These are phyloP conservation scores for Aspergillaceae sp. DNA, from an alignment of 2,329 filamentous ascomycete species.

Conservation along the genomic window DNA sequence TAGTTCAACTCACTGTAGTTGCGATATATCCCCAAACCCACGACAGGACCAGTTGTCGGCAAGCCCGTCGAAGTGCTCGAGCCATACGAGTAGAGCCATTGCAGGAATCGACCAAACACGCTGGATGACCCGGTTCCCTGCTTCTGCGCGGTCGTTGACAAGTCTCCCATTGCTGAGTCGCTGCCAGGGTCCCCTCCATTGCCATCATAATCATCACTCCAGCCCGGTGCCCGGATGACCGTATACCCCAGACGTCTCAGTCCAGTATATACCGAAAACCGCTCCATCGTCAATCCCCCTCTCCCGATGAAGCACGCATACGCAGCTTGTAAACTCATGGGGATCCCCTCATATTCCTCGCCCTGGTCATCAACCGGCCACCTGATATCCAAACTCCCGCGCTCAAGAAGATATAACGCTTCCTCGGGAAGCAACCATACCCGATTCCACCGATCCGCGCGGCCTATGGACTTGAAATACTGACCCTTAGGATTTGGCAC, in stretches of 20 bases:
- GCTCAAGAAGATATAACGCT: conserved; percentile 77
- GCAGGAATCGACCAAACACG: conserved; percentile 25
- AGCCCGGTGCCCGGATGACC: conserved; percentile 60
- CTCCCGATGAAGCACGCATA: conserved; percentile 76
- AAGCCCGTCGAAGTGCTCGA: conserved; percentile 15
- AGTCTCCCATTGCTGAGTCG: too few species aligned
- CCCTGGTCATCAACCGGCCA: conserved; percentile 52
- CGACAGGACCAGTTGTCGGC: conserved; percentile 40
- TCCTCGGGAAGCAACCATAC: conserved; percentile 89
- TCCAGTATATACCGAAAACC: conserved; percentile 80
- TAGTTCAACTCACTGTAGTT: conserved; percentile 37
- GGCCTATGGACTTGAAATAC: conserved; percentile 69
- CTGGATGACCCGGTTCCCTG: conserved; percentile 20
- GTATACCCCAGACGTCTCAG: conserved; percentile 77
- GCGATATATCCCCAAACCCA: conserved; percentile 46
- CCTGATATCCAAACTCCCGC: conserved; percentile 77
- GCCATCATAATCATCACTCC: conserved; percentile 27
- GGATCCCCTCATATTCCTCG: conserved; percentile 57
- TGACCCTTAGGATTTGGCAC: conserved; percentile 64
- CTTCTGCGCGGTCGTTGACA: background rate
- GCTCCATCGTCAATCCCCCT: conserved; percentile 58
- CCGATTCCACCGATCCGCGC: conserved; percentile 54
- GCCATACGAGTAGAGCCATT: conserved; percentile 22
- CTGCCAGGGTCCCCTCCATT: conserved; percentile 2
- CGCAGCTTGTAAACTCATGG: conserved; percentile 82